Conservation (phyloP, 2,329 filamentous ascomycete species). For the Sporothrix variecibatus region DNA sequence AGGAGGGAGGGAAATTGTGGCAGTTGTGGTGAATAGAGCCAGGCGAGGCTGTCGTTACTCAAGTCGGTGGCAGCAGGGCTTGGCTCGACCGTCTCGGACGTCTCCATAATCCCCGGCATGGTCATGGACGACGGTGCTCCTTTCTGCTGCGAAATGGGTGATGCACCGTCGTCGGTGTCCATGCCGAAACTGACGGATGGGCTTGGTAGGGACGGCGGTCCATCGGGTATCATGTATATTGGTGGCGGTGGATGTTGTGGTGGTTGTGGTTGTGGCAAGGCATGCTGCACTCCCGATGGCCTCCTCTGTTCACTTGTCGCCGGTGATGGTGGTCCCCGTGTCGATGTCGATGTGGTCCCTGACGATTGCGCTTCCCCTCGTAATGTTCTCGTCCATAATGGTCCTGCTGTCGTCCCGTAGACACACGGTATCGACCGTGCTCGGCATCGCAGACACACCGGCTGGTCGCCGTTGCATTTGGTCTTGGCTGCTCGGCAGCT, state of each 20-base stretch:
- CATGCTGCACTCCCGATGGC: background rate
- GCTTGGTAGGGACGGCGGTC: background rate
- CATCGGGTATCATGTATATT: background rate
- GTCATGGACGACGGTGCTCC: background rate
- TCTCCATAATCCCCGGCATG: background rate
- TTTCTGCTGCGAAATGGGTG: background rate
- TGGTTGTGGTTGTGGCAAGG: background rate
- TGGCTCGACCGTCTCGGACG: too few species aligned
- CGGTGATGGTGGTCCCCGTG: background rate
- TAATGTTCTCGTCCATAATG: conserved; percentile 5
- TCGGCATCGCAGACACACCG: conserved; percentile 23
- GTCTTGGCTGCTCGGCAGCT: conserved; percentile 23
- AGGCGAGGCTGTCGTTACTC: background rate
- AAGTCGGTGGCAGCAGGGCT: background rate
- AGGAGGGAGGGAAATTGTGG: conserved; percentile 12
- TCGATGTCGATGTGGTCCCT: background rate
- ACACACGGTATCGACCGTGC: conserved; percentile 12
- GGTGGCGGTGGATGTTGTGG: background rate
- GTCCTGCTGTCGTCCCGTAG: background rate
- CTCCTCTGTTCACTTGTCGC: background rate
- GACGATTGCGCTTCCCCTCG: background rate
- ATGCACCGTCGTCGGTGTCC: background rate
- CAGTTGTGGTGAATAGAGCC: conserved; percentile 27
- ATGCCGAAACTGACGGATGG: background rate
- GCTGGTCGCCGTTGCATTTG: conserved; percentile 27